A percentile compares a stretch with the other conserved stretches of the same genome.
These are phyloP conservation scores for Syzygium syzygioides DNA, from an alignment of 441 rosid species.

Conservation along the genomic window DNA sequence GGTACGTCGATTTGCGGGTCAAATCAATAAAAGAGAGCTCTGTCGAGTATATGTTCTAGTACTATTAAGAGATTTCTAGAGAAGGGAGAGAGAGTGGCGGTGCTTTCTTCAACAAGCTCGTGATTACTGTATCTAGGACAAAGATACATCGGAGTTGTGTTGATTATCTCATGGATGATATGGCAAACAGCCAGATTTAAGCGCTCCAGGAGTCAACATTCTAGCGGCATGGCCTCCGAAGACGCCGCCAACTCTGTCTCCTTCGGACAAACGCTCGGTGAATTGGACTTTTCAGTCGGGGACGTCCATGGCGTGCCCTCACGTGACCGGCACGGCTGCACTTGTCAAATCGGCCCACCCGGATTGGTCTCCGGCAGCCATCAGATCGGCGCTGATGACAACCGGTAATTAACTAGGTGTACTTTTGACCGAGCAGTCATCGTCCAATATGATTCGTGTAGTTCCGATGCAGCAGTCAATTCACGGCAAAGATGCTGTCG, in stretches of 20 bases:
- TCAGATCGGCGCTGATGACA: conserved; percentile 47
- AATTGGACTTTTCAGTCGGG: conserved; percentile 55
- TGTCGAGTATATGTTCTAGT: too few species aligned
- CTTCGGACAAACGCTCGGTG: conserved; percentile 20
- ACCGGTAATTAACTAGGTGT: conserved; percentile 22
- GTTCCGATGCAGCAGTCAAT: background rate
- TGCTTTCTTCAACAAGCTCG: too few species aligned
- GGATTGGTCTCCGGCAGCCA: conserved; percentile 42
- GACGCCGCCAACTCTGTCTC: conserved; percentile 25
- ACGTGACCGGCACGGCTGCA: conserved; percentile 36
- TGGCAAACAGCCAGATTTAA: conserved; percentile 45
- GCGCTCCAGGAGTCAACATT: conserved; percentile 51
- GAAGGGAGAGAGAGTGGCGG: too few species aligned
- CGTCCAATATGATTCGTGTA: background rate
- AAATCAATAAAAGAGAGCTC: background rate
- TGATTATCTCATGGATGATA: background rate
- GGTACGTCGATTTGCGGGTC: conserved; percentile 12
- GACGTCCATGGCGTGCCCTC: conserved; percentile 50
- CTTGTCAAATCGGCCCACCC: conserved; percentile 37
- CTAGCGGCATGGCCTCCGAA: conserved; percentile 56
- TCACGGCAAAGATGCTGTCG: background rate
- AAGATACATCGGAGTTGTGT: background rate
- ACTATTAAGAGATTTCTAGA: too few species aligned
- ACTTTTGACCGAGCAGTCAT: background rate
- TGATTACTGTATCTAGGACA: background rate